Percentiles rank a stretch among this genome's conserved stretches.
phyloP scores from a whole-genome alignment of 805 yeast genomes.

The Wickerhamomyces alni region DNA sequence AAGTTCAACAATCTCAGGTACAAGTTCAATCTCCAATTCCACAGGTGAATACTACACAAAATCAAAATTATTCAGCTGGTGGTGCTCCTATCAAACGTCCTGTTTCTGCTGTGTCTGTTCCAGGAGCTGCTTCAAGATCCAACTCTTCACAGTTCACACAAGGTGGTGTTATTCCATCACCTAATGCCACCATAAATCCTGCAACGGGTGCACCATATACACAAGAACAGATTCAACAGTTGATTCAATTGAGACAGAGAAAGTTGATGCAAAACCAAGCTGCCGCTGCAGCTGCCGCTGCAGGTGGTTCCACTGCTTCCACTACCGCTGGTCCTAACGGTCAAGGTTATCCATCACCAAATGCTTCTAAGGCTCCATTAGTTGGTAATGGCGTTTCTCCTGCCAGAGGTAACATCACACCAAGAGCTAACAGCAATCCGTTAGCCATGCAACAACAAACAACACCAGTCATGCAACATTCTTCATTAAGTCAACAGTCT shows the following conservation, averaged over 20 bases:
- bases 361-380: slow-evolving; percentile 6
- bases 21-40: slow-evolving; percentile 1
- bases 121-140: slow-evolving; percentile 5
- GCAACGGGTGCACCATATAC: slow-evolving; percentile 53
- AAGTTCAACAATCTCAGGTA: neutral
- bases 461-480: slow-evolving; percentile 10
- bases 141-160: slow-evolving; percentile 1
- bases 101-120: slow-evolving; percentile 11
- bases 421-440: slow-evolving; percentile 20
- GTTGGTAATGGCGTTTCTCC: neutral
- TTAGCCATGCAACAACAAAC: slow-evolving; percentile 6
- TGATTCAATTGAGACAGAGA: slow-evolving; percentile 35
- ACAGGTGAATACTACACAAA: slow-evolving; percentile 3
- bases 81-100: slow-evolving; percentile 8
- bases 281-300: slow-evolving; percentile 3
- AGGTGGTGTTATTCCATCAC: neutral
- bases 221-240: slow-evolving; percentile 54
- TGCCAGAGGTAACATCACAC: neutral
- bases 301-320: slow-evolving; percentile 7
- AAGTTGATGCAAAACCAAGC: slow-evolving; percentile 13
- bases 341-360: slow-evolving; percentile 15
- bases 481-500: neutral
- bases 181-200: neutral
- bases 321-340: slow-evolving; percentile 8
- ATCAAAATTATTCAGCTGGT: slow-evolving; percentile 4